These are phyloP conservation scores for Thermoascus crustaceus DNA, from an alignment of 2,329 filamentous ascomycete genomes.

Conservation along the genomic window DNA sequence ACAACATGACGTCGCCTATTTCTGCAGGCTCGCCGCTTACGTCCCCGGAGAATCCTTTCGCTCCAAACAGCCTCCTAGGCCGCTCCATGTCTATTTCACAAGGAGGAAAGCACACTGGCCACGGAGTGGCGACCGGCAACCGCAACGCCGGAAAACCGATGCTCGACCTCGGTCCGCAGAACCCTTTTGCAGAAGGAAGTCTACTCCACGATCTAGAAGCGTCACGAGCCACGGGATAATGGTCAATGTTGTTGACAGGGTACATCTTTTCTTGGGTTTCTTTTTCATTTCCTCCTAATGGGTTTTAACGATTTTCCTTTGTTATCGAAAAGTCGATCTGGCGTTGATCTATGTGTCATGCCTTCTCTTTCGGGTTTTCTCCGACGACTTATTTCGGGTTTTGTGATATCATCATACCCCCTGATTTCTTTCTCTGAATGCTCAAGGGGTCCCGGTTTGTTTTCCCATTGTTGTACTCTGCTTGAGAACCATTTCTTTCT, in stretches of 20 bases:
- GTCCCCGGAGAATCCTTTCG: conserved; percentile 19
- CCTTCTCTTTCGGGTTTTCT: too few species aligned
- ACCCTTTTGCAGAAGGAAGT: conserved; percentile 39
- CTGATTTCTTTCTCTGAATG: too few species aligned
- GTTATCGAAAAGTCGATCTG: too few species aligned
- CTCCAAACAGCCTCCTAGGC: conserved; percentile 31
- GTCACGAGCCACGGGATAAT: not conserved
- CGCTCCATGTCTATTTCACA: conserved; percentile 15
- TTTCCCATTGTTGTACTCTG: too few species aligned
- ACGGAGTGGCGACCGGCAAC: conserved; percentile 34
- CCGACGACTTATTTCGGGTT: too few species aligned
- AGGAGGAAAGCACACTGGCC: conserved; percentile 20
- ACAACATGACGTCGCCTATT: conserved; percentile 8
- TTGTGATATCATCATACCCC: too few species aligned
- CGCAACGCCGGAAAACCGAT: conserved; percentile 33
- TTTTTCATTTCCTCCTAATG: too few species aligned
- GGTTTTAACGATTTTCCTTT: too few species aligned
- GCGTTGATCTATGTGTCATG: too few species aligned
- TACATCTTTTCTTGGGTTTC: too few species aligned
- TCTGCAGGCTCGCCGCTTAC: conserved; percentile 8
- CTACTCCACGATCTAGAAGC: conserved; percentile 30
- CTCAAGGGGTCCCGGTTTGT: too few species aligned
- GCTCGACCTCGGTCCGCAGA: conserved; percentile 34
- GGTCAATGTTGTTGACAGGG: not conserved
- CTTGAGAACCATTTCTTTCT: too few species aligned